Evolutionary conservation across 2,329 filamentous ascomycete species (phyloP), one percentile per base, ranked within the genome.

Genomic region (Talaromyces pinophilus): DNA sequence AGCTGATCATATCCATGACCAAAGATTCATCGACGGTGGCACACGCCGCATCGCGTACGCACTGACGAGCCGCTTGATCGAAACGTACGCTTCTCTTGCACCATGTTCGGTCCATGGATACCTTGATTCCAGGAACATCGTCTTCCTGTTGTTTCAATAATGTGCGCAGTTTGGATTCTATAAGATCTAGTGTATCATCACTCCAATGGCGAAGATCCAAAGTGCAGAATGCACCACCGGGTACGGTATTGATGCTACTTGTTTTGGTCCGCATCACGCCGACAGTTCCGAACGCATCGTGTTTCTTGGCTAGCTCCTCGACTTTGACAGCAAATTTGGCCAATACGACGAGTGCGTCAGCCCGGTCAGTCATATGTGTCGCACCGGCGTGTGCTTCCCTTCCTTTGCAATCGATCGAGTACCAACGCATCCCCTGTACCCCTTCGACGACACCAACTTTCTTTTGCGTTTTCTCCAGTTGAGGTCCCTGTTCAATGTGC

Each of bases 401-500:
- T 1, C 91, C 90, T 10, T 81, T 81, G 2, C 93, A 84, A 5
- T 85, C 86, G 44, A 93, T 76, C 0, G 86, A 89, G 75, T 88
- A 88, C 91, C 91, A 93, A 66, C 87, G 86, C 76, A 91, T 92
- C 5, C 88, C 89, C 74, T 93, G 90, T 1, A 91, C 90, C 2
- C 90, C 90, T 38, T 85, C 84, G 4, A 93, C 91, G 6, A 91
- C 84, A 25, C 89, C 88, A 62, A 94, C 84, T 63, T 88, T 87
- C 69, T 88, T 84, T 30, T 83, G 79, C 33, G 85, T 82, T 17
- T 83, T 83, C 72, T 93, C 88, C 0, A 96, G 83, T 40, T 92
- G 86, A 0, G 91, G 91, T 0, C 91, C 91, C 75, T 96, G 92
- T 75, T 96, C 92, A 63, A 94, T 94, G 73, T 95, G 92, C 10